phyloP scores from a whole-genome alignment of 768 basidiomycete genomes.

The Sarcomyxa edulis region DNA sequence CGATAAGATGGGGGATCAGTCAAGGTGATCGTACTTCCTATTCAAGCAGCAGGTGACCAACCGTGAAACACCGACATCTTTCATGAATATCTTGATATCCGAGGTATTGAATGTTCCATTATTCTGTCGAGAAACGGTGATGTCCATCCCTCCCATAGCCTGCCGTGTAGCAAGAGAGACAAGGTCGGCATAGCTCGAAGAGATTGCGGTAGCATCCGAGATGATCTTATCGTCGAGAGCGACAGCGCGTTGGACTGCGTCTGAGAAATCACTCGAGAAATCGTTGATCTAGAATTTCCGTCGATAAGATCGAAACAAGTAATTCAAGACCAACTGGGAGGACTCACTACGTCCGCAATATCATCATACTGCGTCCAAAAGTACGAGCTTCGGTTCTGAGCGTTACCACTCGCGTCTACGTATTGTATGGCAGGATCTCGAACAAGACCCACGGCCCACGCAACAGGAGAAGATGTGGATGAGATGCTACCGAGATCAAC shows the following conservation, averaged over 20 bases:
- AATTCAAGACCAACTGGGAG: neutral
- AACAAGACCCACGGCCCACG: constrained; percentile 32
- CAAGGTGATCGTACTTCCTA: no score
- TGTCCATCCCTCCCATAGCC: constrained; percentile 39
- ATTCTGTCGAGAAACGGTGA: constrained; percentile 29
- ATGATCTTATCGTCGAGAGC: constrained; percentile 33
- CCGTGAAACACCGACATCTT: constrained; percentile 44
- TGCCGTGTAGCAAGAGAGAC: constrained; percentile 39
- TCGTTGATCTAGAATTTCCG: constrained; percentile 26
- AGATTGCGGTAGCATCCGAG: constrained; percentile 29
- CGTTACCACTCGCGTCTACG: constrained; percentile 14
- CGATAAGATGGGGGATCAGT: constrained; percentile 29
- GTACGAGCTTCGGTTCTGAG: constrained; percentile 27
- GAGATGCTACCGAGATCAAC: constrained; percentile 38
- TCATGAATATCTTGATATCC: constrained; percentile 43
- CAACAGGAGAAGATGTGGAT: constrained; percentile 19
- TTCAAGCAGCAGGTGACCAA: no score
- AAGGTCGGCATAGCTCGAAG: constrained; percentile 33
- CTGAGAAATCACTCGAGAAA: constrained; percentile 35
- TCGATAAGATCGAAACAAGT: neutral
- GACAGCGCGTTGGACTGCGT: constrained; percentile 28
- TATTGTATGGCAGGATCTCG: constrained; percentile 30
- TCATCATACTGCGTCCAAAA: constrained; percentile 28
- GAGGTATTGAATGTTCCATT: constrained; percentile 28
- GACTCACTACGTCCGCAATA: constrained; percentile 26